Evolutionary conservation across 495 filamentous ascomycete genomes (phyloP), one percentile per base, ranked within the genome.

Genomic region (Aspergillus olivimuriae): DNA sequence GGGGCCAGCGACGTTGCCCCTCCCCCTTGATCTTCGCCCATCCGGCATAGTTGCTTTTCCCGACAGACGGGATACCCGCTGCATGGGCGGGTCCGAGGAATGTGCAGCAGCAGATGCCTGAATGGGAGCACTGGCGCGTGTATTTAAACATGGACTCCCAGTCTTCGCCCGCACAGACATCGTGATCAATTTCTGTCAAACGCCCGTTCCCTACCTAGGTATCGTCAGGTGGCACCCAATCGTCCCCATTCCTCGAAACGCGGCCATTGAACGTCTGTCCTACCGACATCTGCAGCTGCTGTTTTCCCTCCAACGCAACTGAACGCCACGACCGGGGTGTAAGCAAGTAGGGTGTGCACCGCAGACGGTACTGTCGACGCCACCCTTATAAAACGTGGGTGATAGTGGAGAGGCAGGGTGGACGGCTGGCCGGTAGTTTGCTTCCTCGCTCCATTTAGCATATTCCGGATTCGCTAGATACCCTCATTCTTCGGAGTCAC

Each of bases 41-140:
- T 3, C 11, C 36, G 20, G 22, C 19, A 42, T 41, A 28, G n/a
- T 41, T 41, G 14, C 45, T 37, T 48, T 37, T 39, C 34, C 34
- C 21, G 39, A 32, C 39, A 23, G 20, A 11, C 34, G 33, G 40
- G 39, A 24, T 39, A 38, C 14, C 20, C 33, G 15, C 17, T 35
- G 39, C 39, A 34, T 43, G 38, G 46, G 46, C 39, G 46, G 32
- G 32, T 37, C 39, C 34, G 14, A 37, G 32, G 24, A 15, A 24
- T 34, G 35, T 21, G 14, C 30, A 19, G 14, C 17, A 16, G 19
- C 19, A 23, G 7, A 41, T 24, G n/a, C n/a, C n/a, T n/a, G n/a
- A n/a, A n/a, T n/a, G n/a, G n/a, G n/a, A n/a, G n/a, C n/a, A n/a
- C n/a, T n/a, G n/a, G n/a, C n/a, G n/a, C n/a, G n/a, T n/a, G n/a